Percentiles rank a stretch among this genome's conserved stretches.
These are phyloP conservation scores for Zelopaecilomyces penicillatus DNA, from an alignment of 2,329 filamentous ascomycete genomes.

Conservation along the genomic window DNA sequence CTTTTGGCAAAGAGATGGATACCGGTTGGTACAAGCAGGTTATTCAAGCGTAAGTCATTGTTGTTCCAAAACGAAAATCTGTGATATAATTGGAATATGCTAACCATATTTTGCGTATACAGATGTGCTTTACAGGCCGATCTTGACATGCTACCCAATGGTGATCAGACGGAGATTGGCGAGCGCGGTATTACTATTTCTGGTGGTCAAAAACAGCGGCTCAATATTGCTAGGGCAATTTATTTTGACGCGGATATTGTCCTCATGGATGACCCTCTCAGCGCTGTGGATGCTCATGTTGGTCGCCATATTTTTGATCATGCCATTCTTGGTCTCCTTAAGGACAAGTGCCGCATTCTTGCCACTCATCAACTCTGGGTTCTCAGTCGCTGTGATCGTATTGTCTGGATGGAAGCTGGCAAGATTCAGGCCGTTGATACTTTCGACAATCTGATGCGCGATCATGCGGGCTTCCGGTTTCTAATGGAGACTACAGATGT, in stretches of 20 bases:
- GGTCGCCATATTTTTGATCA: slow-evolving; percentile 81
- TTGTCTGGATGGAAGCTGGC: slow-evolving; percentile 88
- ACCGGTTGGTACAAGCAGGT: slow-evolving; percentile 74
- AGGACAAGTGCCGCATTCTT: slow-evolving; percentile 81
- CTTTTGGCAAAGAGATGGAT: slow-evolving; percentile 76
- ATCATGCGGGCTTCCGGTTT: slow-evolving; percentile 68
- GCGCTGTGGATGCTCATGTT: slow-evolving; percentile 62
- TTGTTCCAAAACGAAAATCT: background rate
- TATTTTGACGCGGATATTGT: slow-evolving; percentile 62
- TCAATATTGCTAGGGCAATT: slow-evolving; percentile 83
- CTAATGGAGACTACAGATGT: slow-evolving; percentile 80
- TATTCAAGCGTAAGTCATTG: slow-evolving; percentile 56
- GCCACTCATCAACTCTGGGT: slow-evolving; percentile 96
- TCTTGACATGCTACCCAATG: slow-evolving; percentile 84
- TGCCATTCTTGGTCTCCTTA: slow-evolving; percentile 80
- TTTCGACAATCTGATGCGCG: slow-evolving; percentile 76
- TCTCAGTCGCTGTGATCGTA: slow-evolving; percentile 79
- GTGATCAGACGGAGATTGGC: slow-evolving; percentile 86
- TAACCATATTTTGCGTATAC: slow-evolving; percentile 10
- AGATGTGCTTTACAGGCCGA: slow-evolving; percentile 76
- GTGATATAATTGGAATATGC: background rate
- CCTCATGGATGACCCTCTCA: slow-evolving; percentile 61
- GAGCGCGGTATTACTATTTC: slow-evolving; percentile 94
- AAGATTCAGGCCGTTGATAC: slow-evolving; percentile 79
- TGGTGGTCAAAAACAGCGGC: slow-evolving; percentile 86